Evolutionary conservation across 257 asterid species (phyloP).

Genomic region (Cruciata laevipes): DNA sequence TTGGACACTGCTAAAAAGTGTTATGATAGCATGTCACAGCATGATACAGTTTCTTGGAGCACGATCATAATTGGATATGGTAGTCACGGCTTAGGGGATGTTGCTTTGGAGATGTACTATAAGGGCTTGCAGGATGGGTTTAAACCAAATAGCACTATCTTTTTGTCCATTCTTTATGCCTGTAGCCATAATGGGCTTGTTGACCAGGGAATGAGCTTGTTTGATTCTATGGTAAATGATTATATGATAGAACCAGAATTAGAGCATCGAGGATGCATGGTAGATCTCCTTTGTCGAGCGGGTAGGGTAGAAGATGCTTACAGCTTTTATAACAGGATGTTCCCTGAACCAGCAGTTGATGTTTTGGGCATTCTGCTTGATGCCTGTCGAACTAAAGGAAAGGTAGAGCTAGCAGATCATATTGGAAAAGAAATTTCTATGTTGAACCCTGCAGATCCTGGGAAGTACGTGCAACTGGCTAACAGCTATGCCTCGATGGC

Average conservation of each 20-base stretch:
- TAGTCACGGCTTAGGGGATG: slow-evolving; percentile 65
- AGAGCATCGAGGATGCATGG: slow-evolving; percentile 68
- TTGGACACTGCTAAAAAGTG: slow-evolving; percentile 53
- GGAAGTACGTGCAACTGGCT: slow-evolving; percentile 76
- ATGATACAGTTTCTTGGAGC: slow-evolving; percentile 67
- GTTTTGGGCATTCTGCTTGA: slow-evolving; percentile 71
- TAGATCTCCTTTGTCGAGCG: slow-evolving; percentile 85
- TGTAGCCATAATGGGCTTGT: slow-evolving; percentile 87
- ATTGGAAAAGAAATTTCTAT: slow-evolving; percentile 52
- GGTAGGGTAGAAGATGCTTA: slow-evolving; percentile 67
- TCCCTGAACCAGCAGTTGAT: slow-evolving; percentile 44
- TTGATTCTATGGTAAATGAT: slow-evolving; percentile 59
- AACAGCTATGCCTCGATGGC: slow-evolving; percentile 70
- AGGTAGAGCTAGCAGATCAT: slow-evolving; percentile 35
- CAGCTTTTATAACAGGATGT: slow-evolving; percentile 47
- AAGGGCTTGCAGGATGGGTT: slow-evolving; percentile 40
- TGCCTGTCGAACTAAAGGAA: slow-evolving; percentile 48
- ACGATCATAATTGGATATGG: slow-evolving; percentile 73
- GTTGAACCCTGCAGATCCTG: slow-evolving; percentile 52
- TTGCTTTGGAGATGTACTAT: slow-evolving; percentile 54
- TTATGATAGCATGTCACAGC: slow-evolving; percentile 51
- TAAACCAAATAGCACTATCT: slow-evolving; percentile 56
- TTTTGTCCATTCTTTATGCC: slow-evolving; percentile 51
- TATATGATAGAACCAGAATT: slow-evolving; percentile 51
- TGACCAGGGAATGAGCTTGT: slow-evolving; percentile 50